These are phyloP conservation scores for Curvularia sp. DNA, from an alignment of 2,329 filamentous ascomycete genomes.

Conservation along the genomic window DNA sequence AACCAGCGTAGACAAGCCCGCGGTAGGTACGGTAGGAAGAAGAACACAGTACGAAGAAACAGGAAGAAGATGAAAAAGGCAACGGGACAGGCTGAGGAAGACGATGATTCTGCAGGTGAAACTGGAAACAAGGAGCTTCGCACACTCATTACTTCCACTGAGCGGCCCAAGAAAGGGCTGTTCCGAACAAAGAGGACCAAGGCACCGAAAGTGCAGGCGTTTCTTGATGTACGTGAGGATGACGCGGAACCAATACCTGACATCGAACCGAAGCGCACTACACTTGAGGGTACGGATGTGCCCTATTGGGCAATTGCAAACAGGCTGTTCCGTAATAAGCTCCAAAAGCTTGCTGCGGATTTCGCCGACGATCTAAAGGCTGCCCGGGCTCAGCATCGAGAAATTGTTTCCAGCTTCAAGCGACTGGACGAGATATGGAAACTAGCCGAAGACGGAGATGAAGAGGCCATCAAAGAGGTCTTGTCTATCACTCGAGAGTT, in stretches of 20 bases:
- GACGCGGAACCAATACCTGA: slow-evolving; percentile 11
- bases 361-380: slow-evolving; percentile 53
- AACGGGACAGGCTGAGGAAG: slow-evolving; percentile 27
- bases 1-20: slow-evolving; percentile 35
- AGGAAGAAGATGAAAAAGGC: slow-evolving; percentile 37
- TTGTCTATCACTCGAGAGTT: slow-evolving; percentile 65
- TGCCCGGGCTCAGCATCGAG: slow-evolving; percentile 44
- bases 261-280: slow-evolving; percentile 21
- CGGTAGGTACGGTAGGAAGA: slow-evolving; percentile 39
- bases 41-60: slow-evolving; percentile 37
- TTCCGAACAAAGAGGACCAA: slow-evolving; percentile 38
- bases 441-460: slow-evolving; percentile 57
- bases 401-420: slow-evolving; percentile 52
- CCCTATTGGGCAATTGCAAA: slow-evolving; percentile 40
- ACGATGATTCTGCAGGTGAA: slow-evolving; percentile 27
- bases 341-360: slow-evolving; percentile 36
- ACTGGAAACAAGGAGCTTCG: slow-evolving; percentile 25
- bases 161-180: slow-evolving; percentile 39
- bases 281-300: slow-evolving; percentile 40
- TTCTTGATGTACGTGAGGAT: slow-evolving; percentile 36
- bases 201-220: slow-evolving; percentile 33
- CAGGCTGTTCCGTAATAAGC: slow-evolving; percentile 38
- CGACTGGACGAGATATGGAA: slow-evolving; percentile 53
- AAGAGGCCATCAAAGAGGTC: slow-evolving; percentile 62
- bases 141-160: slow-evolving; percentile 24